phyloP scores from a whole-genome alignment of 805 yeast species.

The Metschnikowia anglica region DNA sequence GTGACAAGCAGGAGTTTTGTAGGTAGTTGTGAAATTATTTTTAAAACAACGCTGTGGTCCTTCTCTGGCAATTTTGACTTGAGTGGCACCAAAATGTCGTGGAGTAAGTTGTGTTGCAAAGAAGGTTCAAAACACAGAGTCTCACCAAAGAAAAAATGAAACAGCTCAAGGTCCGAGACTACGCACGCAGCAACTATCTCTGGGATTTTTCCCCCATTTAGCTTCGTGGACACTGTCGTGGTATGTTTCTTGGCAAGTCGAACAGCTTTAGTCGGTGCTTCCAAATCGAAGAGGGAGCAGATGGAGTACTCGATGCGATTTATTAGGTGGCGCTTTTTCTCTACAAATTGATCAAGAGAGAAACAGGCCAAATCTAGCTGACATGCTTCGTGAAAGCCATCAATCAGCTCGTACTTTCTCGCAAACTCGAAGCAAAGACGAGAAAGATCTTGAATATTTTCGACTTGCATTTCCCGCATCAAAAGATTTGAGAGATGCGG shows the following conservation, averaged over 20 bases:
- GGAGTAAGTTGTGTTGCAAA: neutral
- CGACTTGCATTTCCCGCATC: neutral
- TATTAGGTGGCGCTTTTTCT: neutral
- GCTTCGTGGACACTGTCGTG: neutral
- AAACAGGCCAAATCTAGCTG: conserved; percentile 5
- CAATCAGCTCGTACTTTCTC: conserved; percentile 2
- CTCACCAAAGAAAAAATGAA: conserved; percentile 3
- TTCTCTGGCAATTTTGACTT: neutral
- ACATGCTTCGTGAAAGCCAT: conserved; percentile 3
- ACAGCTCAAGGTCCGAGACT: neutral
- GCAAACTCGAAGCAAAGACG: conserved; percentile 15
- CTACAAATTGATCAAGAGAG: neutral
- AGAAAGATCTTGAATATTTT: conserved; percentile 6
- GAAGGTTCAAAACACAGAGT: neutral
- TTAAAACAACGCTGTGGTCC: neutral
- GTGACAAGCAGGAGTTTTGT: neutral
- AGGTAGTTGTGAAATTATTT: neutral
- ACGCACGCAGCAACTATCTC: conserved; percentile 3
- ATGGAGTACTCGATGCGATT: conserved; percentile 7
- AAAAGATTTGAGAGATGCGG: conserved; percentile 4
- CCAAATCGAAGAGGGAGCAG: conserved; percentile 5
- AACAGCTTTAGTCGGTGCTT: neutral
- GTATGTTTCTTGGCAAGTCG: neutral
- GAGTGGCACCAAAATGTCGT: conserved; percentile 1
- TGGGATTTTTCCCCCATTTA: neutral